phyloP scores from a whole-genome alignment of 2,329 filamentous ascomycete genomes.

The Verticillium nubilum region DNA sequence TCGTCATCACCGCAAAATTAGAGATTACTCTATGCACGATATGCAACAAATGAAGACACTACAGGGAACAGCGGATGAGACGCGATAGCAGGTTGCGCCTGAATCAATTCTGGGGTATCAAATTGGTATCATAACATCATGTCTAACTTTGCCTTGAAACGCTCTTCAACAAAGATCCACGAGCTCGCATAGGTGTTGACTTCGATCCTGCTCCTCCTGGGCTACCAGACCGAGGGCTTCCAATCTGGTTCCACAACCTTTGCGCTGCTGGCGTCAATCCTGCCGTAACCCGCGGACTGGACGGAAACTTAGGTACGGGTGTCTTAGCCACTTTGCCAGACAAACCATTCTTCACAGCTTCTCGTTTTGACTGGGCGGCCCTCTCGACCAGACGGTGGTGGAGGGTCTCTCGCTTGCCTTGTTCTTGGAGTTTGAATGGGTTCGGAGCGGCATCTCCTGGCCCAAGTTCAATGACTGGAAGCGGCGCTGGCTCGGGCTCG shows the following conservation, averaged over 20 bases:
- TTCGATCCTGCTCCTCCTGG: slow-evolving; percentile 26
- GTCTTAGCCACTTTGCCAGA: slow-evolving; percentile 54
- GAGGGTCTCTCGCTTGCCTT: slow-evolving; percentile 70
- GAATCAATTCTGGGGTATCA: neutral
- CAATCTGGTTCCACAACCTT: slow-evolving; percentile 59
- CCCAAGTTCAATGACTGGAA: slow-evolving; percentile 51
- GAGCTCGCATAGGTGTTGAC: slow-evolving; percentile 29
- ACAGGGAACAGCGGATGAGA: neutral
- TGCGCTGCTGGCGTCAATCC: slow-evolving; percentile 70
- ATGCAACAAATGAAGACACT: neutral
- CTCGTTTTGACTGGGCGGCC: slow-evolving; percentile 66
- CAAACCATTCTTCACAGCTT: slow-evolving; percentile 51
- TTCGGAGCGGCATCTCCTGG: slow-evolving; percentile 60
- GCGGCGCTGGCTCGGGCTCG: slow-evolving; percentile 23
- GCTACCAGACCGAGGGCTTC: slow-evolving; percentile 32
- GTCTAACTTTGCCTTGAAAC: slow-evolving; percentile 18
- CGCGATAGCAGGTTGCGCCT: neutral
- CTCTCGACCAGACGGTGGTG: slow-evolving; percentile 84
- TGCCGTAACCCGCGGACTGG: slow-evolving; percentile 52
- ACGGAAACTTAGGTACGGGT: slow-evolving; percentile 66
- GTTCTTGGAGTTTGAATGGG: slow-evolving; percentile 74
- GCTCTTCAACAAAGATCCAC: slow-evolving; percentile 31
- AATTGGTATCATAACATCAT: neutral
- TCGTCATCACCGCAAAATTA: neutral
- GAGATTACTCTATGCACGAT: neutral